A percentile compares a stretch with the other conserved stretches of the same genome.
phyloP scores from a whole-genome alignment of 116 monocot species.

The Zostera marina region DNA sequence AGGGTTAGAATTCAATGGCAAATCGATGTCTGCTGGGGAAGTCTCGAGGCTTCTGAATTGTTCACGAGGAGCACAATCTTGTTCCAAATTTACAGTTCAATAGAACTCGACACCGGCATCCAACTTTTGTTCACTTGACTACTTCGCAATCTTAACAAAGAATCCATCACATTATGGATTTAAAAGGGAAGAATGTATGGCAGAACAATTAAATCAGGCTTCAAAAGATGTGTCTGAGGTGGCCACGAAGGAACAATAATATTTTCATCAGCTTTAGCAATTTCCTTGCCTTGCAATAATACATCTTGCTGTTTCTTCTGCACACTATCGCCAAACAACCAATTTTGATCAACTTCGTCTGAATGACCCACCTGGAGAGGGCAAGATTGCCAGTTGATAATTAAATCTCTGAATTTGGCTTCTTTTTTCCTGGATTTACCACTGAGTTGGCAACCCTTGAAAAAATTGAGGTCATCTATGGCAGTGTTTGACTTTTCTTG shows the following conservation, averaged over 20 bases:
- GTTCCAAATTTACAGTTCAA: no score
- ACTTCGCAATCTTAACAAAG: no score
- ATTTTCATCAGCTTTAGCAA: background rate
- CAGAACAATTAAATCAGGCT: constrained; percentile 22
- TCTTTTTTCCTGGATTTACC: constrained; percentile 8
- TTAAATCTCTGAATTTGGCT: constrained; percentile 20
- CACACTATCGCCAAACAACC: constrained; percentile 18
- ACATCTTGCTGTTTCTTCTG: background rate
- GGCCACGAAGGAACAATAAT: constrained; percentile 7
- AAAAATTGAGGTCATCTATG: background rate
- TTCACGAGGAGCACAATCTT: no score
- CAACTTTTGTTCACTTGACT: background rate
- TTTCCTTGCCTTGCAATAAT: background rate
- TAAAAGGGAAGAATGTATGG: constrained; percentile 66
- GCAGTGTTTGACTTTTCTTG: background rate
- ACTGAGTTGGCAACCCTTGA: background rate
- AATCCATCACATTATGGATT: no score
- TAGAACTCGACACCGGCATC: background rate
- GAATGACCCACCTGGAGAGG: constrained; percentile 1
- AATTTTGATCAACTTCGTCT: constrained; percentile 15
- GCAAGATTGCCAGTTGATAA: constrained; percentile 33
- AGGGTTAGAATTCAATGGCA: background rate
- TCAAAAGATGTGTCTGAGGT: constrained; percentile 18
- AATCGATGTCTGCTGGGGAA: background rate
- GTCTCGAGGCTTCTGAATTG: background rate